These are phyloP conservation scores for Nepenthes alata DNA, from an alignment of 179 eudicot genomes.

Conservation along the genomic window DNA sequence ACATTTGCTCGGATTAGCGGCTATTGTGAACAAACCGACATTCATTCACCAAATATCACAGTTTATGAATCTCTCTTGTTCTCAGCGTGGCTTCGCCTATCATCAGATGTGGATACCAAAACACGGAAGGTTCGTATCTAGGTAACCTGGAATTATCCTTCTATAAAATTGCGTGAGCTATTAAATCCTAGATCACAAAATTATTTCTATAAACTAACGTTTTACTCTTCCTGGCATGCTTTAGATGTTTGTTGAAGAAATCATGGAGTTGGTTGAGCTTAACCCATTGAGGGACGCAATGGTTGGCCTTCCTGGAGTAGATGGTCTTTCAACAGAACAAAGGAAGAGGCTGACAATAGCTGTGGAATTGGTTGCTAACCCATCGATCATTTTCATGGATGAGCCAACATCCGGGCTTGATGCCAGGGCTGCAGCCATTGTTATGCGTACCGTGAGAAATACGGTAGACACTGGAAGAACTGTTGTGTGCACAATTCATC, in stretches of 20 bases:
- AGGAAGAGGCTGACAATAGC: constrained; percentile 72
- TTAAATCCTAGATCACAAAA: neutral
- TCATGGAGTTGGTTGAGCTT: constrained; percentile 66
- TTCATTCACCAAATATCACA: constrained; percentile 74
- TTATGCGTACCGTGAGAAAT: constrained; percentile 65
- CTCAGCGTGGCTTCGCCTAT: constrained; percentile 78
- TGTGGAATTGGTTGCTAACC: constrained; percentile 71
- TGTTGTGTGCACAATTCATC: constrained; percentile 83
- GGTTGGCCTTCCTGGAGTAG: constrained; percentile 64
- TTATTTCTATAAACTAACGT: neutral
- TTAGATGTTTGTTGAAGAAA: constrained; percentile 62
- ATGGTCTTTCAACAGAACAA: constrained; percentile 63
- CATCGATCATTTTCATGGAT: constrained; percentile 74
- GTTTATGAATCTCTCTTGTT: constrained; percentile 71
- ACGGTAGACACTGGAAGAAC: constrained; percentile 69
- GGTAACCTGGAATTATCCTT: neutral
- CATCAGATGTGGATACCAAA: constrained; percentile 31
- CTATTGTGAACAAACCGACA: constrained; percentile 75
- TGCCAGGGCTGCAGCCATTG: constrained; percentile 82
- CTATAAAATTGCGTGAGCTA: neutral
- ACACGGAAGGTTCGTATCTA: constrained; percentile 33
- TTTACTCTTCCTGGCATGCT: too few species aligned
- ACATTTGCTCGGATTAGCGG: constrained; percentile 79
- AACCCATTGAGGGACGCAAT: constrained; percentile 32
- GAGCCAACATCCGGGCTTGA: constrained; percentile 86